Percentiles rank a stretch among this genome's conserved stretches.
Conservation (phyloP, 805 yeast genomes). For the Yarrowia divulgata region DNA sequence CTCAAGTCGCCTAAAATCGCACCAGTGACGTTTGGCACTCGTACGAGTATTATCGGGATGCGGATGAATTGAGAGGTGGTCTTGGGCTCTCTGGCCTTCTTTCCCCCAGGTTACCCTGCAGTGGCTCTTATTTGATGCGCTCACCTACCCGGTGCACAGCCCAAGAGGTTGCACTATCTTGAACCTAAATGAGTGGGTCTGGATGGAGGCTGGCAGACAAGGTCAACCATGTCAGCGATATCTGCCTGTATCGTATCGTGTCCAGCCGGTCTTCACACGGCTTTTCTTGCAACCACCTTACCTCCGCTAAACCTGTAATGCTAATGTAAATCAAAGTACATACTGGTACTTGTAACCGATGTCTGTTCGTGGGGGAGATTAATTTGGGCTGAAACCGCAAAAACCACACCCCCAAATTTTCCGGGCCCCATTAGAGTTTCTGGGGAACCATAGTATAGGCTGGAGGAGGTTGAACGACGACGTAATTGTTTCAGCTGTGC, state of each 20-base stretch:
- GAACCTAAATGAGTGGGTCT: slow-evolving; percentile 25
- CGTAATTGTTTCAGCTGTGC: too few species aligned
- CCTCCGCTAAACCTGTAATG: background rate
- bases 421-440: slow-evolving; percentile 9
- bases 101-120: background rate
- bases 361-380: background rate
- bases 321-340: slow-evolving; percentile 2
- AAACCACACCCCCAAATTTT: slow-evolving; percentile 4
- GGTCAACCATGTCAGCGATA: too few species aligned
- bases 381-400: slow-evolving; percentile 2
- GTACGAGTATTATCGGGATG: background rate
- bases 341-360: too few species aligned
- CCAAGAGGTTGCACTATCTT: slow-evolving; percentile 31
- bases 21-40: too few species aligned
- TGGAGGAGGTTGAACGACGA: too few species aligned
- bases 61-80: too few species aligned
- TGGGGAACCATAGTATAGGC: too few species aligned
- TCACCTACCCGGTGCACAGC: slow-evolving; percentile 39
- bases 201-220: background rate
- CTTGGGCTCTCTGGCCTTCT: background rate
- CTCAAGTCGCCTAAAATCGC: too few species aligned
- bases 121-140: slow-evolving; percentile 31
- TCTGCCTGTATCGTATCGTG: too few species aligned
- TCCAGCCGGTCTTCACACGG: too few species aligned
- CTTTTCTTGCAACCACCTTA: background rate